Base-by-base conservation (phyloP, 805 yeast genomes). In the Metschnikowia drakensbergensis region DNA sequence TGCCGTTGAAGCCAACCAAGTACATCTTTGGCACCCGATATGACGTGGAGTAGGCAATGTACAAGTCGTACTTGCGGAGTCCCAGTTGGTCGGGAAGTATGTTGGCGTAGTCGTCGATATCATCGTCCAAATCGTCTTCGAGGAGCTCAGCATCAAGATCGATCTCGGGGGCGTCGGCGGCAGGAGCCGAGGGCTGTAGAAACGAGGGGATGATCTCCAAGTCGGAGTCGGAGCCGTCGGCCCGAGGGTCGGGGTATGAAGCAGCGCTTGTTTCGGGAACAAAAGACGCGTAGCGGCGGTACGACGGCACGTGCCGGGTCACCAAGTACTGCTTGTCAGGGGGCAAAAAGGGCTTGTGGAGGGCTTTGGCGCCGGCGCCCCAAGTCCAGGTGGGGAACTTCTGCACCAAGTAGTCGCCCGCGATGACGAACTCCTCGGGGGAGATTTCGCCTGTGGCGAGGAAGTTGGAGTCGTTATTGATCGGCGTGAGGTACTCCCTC, bases 321-420 rank as follows among this genome's bases (percentile, higher is more conserved):
- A 94, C 87, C 37, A 94, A 69, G 56, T 78, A 88, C 68, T 94
- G 99, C 67, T 89, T 94, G 56, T 88, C 91, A 1, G 71, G 69
- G 0, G 99, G 99, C 50, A 94, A 68, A 58, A 89, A 94, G 53
- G 81, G 85, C 54, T 83, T 79, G 42, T 60, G 67, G 45, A 69
- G 58, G 39, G 50, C 58, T 45, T 64, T 60, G 30, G 76, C 69
- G 46, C 69, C 61, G 6, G 63, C 38, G 26, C 67, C 61, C 99
- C 99, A 94, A 53, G 83, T 82, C 99, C 99, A 94, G 0, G 98
- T 94, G 2, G 99, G 98, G 64, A 94, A 94, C 73, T 86, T 88
- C 66, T 82, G 84, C 30, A 84, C 91, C 49, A 94, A 71, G 66
- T 89, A 94, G 65, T 94, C 97, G 23, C 99, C 99, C 3, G 99